These are phyloP conservation scores for Rhinocladiella mackenziei DNA, from an alignment of 2,329 filamentous ascomycete genomes.

Conservation along the genomic window DNA sequence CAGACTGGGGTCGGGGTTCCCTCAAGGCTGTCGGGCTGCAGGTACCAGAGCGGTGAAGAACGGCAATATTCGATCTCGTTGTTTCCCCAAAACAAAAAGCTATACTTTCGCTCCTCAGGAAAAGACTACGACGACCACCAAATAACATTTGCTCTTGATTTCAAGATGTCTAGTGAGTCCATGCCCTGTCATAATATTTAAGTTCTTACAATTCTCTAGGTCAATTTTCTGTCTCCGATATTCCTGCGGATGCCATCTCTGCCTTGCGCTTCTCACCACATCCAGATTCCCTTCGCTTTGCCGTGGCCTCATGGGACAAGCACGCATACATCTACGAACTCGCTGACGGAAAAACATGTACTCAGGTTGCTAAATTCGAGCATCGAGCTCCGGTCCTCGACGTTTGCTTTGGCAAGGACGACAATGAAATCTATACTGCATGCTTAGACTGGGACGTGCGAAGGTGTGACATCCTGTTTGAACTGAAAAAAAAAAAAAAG, in stretches of 20 bases:
- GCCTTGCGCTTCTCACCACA: conserved; percentile 77
- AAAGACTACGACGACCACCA: too few relatives aligned
- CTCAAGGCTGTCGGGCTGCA: background rate
- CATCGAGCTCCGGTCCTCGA: conserved; percentile 84
- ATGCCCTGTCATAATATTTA: background rate
- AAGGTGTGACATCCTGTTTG: conserved; percentile 49
- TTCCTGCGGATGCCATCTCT: conserved; percentile 83
- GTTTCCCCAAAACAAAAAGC: too few relatives aligned
- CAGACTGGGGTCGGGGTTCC: background rate
- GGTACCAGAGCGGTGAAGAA: background rate
- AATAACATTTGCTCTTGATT: background rate
- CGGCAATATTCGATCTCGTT: too few relatives aligned
- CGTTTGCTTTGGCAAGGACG: conserved; percentile 80
- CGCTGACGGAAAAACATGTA: conserved; percentile 55
- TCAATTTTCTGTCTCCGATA: conserved; percentile 78
- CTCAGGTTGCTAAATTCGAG: conserved; percentile 51
- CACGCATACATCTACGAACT: conserved; percentile 86
- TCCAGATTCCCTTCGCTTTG: conserved; percentile 68
- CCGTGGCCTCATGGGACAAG: conserved; percentile 95
- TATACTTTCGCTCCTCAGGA: too few relatives aligned
- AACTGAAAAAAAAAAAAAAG: background rate
- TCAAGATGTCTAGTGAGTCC: conserved; percentile 14
- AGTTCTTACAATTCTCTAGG: conserved; percentile 36
- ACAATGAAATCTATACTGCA: conserved; percentile 78
- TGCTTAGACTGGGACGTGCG: conserved; percentile 84